Percentiles rank a stretch among this genome's conserved stretches.
Evolutionary conservation across 1,284 basidiomycete species (phyloP).

Genomic region (Apiotrichum veenhuisii): DNA sequence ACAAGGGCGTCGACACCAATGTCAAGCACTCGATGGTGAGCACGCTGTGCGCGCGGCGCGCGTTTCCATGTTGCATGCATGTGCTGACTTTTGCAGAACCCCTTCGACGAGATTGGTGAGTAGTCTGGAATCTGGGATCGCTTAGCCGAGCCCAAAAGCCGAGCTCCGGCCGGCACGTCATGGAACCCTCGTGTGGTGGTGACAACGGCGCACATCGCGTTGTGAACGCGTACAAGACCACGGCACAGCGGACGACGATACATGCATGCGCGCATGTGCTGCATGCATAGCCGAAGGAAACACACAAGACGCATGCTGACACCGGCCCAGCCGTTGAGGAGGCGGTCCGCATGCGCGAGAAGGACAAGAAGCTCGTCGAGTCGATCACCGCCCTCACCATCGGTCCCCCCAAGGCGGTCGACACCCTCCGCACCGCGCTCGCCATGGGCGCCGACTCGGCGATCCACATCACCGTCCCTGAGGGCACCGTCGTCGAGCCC

Average conservation of each 20-base stretch:
- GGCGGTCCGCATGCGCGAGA: constrained; percentile 86
- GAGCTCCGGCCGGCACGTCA: constrained; percentile 8
- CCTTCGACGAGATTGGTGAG: constrained; percentile 93
- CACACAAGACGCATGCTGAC: neutral
- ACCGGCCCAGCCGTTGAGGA: constrained; percentile 83
- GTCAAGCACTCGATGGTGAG: constrained; percentile 96
- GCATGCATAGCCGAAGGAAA: neutral
- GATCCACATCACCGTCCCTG: constrained; percentile 83
- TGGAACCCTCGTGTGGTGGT: neutral
- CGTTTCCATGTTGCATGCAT: too few species aligned
- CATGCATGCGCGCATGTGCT: neutral
- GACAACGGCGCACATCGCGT: neutral
- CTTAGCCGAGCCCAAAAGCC: constrained; percentile 14
- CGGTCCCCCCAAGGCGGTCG: constrained; percentile 82
- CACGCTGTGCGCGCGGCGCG: neutral
- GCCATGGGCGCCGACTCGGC: constrained; percentile 97
- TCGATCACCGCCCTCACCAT: constrained; percentile 89
- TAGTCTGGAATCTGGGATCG: constrained; percentile 12
- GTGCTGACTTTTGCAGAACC: constrained; percentile 61
- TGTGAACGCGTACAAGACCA: neutral
- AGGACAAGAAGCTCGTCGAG: constrained; percentile 64
- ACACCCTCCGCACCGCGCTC: constrained; percentile 90
- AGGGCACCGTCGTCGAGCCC: constrained; percentile 66
- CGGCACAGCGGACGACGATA: too few species aligned
- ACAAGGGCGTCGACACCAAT: constrained; percentile 87